Percentiles rank a stretch among this genome's conserved stretches.
Evolutionary conservation across 768 basidiomycete species (phyloP).

Genomic region (Hortiboletus flavorubellus): DNA sequence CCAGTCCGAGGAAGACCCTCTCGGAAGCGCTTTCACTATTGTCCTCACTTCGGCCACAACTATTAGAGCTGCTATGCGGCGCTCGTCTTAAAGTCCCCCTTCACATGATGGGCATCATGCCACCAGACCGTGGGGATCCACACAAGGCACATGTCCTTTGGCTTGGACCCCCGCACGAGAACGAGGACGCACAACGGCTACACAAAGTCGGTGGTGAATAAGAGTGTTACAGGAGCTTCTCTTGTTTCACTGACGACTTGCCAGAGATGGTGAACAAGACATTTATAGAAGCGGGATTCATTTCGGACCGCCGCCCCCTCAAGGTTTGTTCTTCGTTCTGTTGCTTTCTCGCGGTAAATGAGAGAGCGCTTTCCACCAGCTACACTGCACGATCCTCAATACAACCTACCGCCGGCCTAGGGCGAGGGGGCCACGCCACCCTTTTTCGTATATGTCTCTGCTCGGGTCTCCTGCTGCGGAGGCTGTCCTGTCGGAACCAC

Average conservation of each 20-base stretch:
- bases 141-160: constrained; percentile 55
- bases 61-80: constrained; percentile 40
- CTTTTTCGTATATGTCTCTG: constrained; percentile 42
- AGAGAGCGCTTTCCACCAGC: constrained; percentile 21
- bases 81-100: constrained; percentile 40
- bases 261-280: constrained; percentile 41
- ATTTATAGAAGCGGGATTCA: constrained; percentile 42
- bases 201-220: constrained; percentile 35
- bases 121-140: constrained; percentile 34
- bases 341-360: background rate
- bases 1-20: constrained; percentile 30
- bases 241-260: constrained; percentile 3
- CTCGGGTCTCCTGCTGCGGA: constrained; percentile 28
- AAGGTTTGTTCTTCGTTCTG: constrained; percentile 36
- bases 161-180: constrained; percentile 43
- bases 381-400: constrained; percentile 53
- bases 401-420: constrained; percentile 42
- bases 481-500: constrained; percentile 1
- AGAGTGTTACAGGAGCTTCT: background rate
- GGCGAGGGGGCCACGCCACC: constrained; percentile 26
- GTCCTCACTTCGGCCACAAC: constrained; percentile 32
- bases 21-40: constrained; percentile 43
- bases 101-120: constrained; percentile 49
- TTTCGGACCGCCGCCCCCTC: constrained; percentile 46
- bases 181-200: constrained; percentile 30